Base-by-base conservation (phyloP, 2,329 filamentous ascomycete genomes). In the Aureobasidium pullulans region DNA sequence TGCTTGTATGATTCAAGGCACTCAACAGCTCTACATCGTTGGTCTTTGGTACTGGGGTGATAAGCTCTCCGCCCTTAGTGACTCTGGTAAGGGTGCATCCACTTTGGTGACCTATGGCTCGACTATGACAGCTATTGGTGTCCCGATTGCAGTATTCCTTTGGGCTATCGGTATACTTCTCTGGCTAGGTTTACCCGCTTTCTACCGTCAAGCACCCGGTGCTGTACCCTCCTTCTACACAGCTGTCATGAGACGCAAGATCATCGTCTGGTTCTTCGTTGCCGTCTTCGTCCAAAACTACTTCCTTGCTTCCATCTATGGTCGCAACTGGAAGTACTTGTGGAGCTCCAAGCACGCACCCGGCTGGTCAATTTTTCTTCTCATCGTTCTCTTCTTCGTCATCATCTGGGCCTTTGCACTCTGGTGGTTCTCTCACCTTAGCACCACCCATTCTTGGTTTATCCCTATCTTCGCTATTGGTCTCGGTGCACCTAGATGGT, bases 31-130 rank as follows among this genome's bases (percentile, higher is more conserved):
- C 62, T 88, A 87, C 68, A 78, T 85, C 53, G 79, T 84, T 28
- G 81, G 78, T 6, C 76, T 88, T 11, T 88, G 84, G 84, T 86
- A 82, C 67, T 87, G 85, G 85, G 85, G 84, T 32, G 78, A 78
- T 7, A 75, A 79, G 61, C 74, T 85, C 47, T 78, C 79, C 13
- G 73, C 73, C 57, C 68, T 73, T 1, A 76, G 74, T 10, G 67
- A 74, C 19, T 73, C 72, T 23, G 79, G 77, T 10, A 66, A 75
- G 47, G 68, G 73, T 1, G 62, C 63, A 10, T 39, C 58, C 3
- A 31, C 61, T 57, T 59, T 62, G 48, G 39, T 67, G 54, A 62
- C 66, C 42, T 63, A 65, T 56, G 53, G 64, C 46, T 54, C 54
- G 37, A 50, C 57, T 42, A 68, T 75, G 62, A 73, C 73, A 4